Evolutionary conservation across 495 filamentous ascomycete genomes (phyloP).

Genomic region (Hypoxylon fuscum): DNA sequence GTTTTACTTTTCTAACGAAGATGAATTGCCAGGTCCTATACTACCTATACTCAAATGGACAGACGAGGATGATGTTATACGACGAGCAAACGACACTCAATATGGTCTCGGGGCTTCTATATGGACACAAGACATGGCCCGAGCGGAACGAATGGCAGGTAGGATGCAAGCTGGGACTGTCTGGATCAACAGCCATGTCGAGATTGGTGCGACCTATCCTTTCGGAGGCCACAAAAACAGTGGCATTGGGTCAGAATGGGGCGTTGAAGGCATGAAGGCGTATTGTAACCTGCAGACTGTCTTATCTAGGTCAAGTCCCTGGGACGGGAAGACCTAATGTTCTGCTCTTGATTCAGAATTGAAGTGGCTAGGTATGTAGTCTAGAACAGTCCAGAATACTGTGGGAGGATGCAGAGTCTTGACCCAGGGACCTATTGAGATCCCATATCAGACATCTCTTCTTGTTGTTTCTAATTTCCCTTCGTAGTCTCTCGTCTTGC

Average conservation of each 20-base stretch:
- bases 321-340: too few relatives aligned
- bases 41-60: constrained; percentile 63
- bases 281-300: constrained; percentile 65
- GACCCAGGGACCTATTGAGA: too few relatives aligned
- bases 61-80: constrained; percentile 63
- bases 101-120: constrained; percentile 65
- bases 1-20: background rate
- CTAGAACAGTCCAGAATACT: too few relatives aligned
- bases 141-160: constrained; percentile 57
- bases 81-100: constrained; percentile 59
- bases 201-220: constrained; percentile 47
- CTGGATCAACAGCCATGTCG: constrained; percentile 59
- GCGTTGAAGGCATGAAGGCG: constrained; percentile 55
- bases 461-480: too few relatives aligned
- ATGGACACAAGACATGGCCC: constrained; percentile 58
- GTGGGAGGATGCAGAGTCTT: too few relatives aligned
- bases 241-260: constrained; percentile 64
- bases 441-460: too few relatives aligned
- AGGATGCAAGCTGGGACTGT: constrained; percentile 62
- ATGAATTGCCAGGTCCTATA: constrained; percentile 53
- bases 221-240: constrained; percentile 67
- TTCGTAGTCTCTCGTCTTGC: too few relatives aligned
- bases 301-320: too few relatives aligned
- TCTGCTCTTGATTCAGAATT: too few relatives aligned
- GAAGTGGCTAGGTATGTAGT: too few relatives aligned